phyloP scores from a whole-genome alignment of 1,139 yeast species.

The Geotrichum citri-aurantii region DNA sequence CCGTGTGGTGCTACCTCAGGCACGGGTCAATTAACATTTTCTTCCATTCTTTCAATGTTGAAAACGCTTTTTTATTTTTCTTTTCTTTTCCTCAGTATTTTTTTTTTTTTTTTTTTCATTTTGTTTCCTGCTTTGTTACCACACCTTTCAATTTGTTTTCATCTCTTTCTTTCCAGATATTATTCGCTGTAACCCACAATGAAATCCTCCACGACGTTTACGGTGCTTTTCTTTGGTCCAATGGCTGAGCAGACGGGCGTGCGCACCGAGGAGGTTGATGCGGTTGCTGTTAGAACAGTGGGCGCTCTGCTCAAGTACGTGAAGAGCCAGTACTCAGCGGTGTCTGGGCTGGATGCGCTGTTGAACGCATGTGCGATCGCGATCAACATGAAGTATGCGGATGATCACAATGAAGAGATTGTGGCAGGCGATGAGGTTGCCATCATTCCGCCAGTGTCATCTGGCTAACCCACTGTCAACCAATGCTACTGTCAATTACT shows the following conservation, averaged over 20 bases:
- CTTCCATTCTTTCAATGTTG: background rate
- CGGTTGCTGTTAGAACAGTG: background rate
- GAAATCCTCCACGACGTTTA: background rate
- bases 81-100: background rate
- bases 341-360: slow-evolving; percentile 16
- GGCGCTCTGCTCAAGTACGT: background rate
- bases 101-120: background rate
- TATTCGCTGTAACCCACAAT: background rate
- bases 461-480: slow-evolving; percentile 28
- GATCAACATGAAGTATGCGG: slow-evolving; percentile 34
- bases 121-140: background rate
- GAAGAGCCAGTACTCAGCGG: background rate
- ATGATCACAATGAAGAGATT: slow-evolving; percentile 23
- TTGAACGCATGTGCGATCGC: slow-evolving; percentile 33
- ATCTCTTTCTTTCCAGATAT: background rate
- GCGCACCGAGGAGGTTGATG: background rate
- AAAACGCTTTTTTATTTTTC: background rate
- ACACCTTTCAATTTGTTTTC: background rate
- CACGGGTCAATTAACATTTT: slow-evolving; percentile 9
- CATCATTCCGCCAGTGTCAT: slow-evolving; percentile 40
- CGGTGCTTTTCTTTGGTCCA: slow-evolving; percentile 16
- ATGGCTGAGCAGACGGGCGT: slow-evolving; percentile 11
- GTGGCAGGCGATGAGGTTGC: slow-evolving; percentile 32
- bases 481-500: background rate
- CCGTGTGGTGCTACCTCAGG: slow-evolving; percentile 14